Evolutionary conservation across 2,329 filamentous ascomycete species (phyloP).

Genomic region (Ambrosiella beaveri): DNA sequence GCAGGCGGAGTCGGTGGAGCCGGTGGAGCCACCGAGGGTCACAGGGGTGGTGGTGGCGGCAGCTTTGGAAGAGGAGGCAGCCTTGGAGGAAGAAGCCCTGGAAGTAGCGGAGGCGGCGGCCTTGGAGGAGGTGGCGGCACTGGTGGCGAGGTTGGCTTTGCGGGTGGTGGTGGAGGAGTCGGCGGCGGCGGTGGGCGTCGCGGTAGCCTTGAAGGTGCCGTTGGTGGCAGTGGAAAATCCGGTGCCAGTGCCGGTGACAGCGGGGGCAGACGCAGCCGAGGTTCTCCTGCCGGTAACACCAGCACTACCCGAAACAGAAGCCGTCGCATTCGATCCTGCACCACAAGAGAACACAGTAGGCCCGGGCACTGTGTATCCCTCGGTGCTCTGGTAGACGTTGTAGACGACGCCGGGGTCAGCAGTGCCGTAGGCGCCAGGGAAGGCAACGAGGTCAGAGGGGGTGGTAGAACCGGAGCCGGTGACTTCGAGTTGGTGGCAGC

Average conservation of each 20-base stretch:
- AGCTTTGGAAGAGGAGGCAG: neutral
- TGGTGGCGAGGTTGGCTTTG: neutral
- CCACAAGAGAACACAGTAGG: conserved; percentile 19
- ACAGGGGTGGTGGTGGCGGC: neutral
- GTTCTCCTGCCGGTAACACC: neutral
- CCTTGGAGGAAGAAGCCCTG: neutral
- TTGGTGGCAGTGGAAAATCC: neutral
- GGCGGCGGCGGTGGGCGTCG: neutral
- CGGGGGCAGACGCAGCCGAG: too few relatives aligned
- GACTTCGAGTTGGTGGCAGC: conserved; percentile 25
- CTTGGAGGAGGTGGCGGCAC: neutral
- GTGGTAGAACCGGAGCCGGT: conserved; percentile 18
- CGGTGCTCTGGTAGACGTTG: conserved; percentile 17
- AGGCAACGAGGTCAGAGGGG: conserved; percentile 17
- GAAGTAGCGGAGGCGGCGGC: neutral
- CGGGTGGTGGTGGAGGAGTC: neutral
- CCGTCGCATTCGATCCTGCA: neutral
- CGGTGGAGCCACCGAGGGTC: neutral
- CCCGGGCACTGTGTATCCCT: conserved; percentile 17
- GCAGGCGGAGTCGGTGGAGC: neutral
- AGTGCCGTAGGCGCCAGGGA: conserved; percentile 19
- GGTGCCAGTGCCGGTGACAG: too few relatives aligned
- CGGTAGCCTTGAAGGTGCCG: neutral
- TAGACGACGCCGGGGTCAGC: conserved; percentile 18
- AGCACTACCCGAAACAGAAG: neutral